phyloP scores from a whole-genome alignment of 495 filamentous ascomycete genomes.

The Darksidea phi region DNA sequence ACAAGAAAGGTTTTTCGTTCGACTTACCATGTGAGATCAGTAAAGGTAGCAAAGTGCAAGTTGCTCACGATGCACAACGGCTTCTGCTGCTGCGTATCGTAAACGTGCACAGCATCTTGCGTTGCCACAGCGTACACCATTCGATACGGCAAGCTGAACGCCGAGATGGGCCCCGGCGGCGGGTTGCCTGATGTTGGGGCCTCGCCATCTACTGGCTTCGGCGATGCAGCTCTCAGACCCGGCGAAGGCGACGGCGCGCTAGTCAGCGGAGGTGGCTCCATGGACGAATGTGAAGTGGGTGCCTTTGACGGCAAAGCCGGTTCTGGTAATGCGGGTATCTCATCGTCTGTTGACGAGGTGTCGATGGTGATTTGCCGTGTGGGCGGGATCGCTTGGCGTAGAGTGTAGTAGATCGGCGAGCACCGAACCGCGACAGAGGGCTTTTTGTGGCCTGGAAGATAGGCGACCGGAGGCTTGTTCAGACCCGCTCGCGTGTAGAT shows the following conservation, averaged over 20 bases:
- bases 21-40: slow-evolving; percentile 88
- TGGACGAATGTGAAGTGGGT: slow-evolving; percentile 57
- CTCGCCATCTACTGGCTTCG: slow-evolving; percentile 56
- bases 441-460: slow-evolving; percentile 97
- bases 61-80: slow-evolving; percentile 94
- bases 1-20: background rate
- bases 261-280: slow-evolving; percentile 79
- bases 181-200: slow-evolving; percentile 56
- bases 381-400: slow-evolving; percentile 57
- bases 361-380: slow-evolving; percentile 92
- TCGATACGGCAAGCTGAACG: slow-evolving; percentile 85
- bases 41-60: slow-evolving; percentile 94
- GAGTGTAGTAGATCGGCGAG: slow-evolving; percentile 83
- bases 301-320: slow-evolving; percentile 63
- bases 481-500: slow-evolving; percentile 96
- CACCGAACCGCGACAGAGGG: slow-evolving; percentile 95
- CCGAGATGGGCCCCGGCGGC: slow-evolving; percentile 49
- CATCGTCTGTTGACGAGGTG: slow-evolving; percentile 81
- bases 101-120: slow-evolving; percentile 91
- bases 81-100: slow-evolving; percentile 95
- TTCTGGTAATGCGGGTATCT: slow-evolving; percentile 79
- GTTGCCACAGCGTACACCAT: slow-evolving; percentile 97
- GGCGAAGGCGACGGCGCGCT: slow-evolving; percentile 49
- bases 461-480: slow-evolving; percentile 96
- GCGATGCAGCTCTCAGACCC: slow-evolving; percentile 50